Percentiles rank a stretch among this genome's conserved stretches.
Conservation (phyloP, 2,329 filamentous ascomycete genomes). For the Pseudocercospora pini-densiflorae region DNA sequence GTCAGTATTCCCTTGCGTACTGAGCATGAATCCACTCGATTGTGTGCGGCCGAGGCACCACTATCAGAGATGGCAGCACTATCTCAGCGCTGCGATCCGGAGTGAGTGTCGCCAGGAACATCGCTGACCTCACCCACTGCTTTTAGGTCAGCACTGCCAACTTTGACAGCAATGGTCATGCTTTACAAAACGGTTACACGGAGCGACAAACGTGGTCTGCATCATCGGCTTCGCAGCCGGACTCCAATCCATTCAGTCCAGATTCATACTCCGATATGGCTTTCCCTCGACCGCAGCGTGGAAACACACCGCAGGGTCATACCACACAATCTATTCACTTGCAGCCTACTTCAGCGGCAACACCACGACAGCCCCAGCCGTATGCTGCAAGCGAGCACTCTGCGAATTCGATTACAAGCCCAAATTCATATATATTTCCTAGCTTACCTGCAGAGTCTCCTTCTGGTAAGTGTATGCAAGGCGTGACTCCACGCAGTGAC, state of each 20-base stretch:
- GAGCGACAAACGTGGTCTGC: slow-evolving; percentile 13
- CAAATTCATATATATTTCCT: slow-evolving; percentile 41
- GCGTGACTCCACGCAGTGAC: no score
- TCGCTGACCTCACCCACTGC: no score
- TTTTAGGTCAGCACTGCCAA: background rate
- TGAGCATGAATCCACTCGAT: no score
- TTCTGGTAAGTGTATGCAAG: slow-evolving; percentile 24
- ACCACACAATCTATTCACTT: background rate
- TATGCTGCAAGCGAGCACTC: background rate
- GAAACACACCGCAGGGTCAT: slow-evolving; percentile 1
- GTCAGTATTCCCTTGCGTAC: background rate
- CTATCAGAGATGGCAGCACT: no score
- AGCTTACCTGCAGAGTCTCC: slow-evolving; percentile 41
- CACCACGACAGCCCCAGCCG: background rate
- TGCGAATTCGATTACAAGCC: background rate
- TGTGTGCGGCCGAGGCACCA: no score
- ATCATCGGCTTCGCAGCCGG: slow-evolving; percentile 5
- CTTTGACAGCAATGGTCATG: slow-evolving; percentile 14
- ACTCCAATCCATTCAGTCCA: slow-evolving; percentile 7
- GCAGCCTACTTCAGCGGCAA: background rate
- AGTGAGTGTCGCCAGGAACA: no score
- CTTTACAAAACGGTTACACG: background rate
- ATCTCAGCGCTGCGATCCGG: no score
- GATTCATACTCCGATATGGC: slow-evolving; percentile 5
- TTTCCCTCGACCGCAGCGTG: slow-evolving; percentile 8